A percentile compares a stretch with the other conserved stretches of the same genome.
These are phyloP conservation scores for Westerdykella aurantiaca DNA, from an alignment of 2,329 filamentous ascomycete genomes.

Conservation along the genomic window DNA sequence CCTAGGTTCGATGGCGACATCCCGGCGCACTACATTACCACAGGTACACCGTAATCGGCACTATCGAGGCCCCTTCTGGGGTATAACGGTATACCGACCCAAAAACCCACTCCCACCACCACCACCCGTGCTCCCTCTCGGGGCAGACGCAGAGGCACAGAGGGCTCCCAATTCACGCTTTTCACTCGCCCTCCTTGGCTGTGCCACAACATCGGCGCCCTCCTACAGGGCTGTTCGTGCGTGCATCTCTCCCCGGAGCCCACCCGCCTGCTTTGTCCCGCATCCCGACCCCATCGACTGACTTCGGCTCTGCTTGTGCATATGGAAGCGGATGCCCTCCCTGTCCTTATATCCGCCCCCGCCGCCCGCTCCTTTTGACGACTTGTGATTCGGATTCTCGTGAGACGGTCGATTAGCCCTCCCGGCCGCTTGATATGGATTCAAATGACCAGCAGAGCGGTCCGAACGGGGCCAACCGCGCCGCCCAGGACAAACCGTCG, in stretches of 20 bases:
- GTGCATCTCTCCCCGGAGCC: not conserved
- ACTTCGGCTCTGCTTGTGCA: constrained; percentile 11
- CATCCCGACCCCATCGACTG: constrained; percentile 1
- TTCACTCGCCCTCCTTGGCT: constrained; percentile 9
- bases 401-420: not conserved
- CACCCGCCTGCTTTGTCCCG: not conserved
- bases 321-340: constrained; percentile 11
- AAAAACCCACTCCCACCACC: too few relatives aligned
- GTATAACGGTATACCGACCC: too few relatives aligned
- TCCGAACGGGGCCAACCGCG: constrained; percentile 16
- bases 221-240: not conserved
- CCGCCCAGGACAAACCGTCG: constrained; percentile 24
- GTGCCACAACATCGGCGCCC: constrained; percentile 13
- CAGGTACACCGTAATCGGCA: too few relatives aligned
- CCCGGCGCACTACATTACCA: too few relatives aligned
- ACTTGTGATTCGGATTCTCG: constrained; percentile 1
- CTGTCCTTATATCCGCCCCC: constrained; percentile 12
- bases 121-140: too few relatives aligned
- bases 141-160: too few relatives aligned
- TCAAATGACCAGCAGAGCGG: constrained; percentile 14
- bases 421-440: constrained; percentile 17
- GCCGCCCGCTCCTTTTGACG: constrained; percentile 3
- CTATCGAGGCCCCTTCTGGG: too few relatives aligned
- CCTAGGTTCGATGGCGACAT: too few relatives aligned
- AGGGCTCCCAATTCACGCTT: not conserved